Evolutionary conservation across 371 early-diverging fungal species (phyloP).

Genomic region (Actinomortierella wolfii): DNA sequence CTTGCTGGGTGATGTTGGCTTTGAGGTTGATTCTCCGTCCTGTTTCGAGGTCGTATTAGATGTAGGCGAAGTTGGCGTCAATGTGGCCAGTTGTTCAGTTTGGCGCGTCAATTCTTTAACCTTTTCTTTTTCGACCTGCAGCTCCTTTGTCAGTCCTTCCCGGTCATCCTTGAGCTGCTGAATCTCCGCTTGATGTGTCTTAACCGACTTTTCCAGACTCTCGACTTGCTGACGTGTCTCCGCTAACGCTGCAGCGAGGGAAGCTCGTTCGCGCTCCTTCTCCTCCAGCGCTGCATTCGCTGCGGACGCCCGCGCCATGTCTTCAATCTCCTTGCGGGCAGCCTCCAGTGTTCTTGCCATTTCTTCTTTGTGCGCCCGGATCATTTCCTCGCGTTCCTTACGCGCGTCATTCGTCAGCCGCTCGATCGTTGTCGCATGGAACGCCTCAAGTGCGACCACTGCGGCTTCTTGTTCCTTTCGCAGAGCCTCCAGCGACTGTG

Average conservation of each 20-base stretch:
- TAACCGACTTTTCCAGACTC: constrained; percentile 6
- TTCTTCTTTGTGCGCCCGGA: too few relatives aligned
- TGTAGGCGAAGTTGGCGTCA: constrained; percentile 17
- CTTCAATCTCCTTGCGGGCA: constrained; percentile 20
- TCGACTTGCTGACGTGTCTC: constrained; percentile 1
- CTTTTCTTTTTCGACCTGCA: constrained; percentile 4
- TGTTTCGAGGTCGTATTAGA: constrained; percentile 1
- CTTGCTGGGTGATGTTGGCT: constrained; percentile 1
- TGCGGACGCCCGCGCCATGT: constrained; percentile 13
- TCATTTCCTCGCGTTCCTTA: too few relatives aligned
- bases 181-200: constrained; percentile 11
- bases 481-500: constrained; percentile 18
- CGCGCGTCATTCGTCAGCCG: too few relatives aligned
- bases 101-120: neutral
- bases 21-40: neutral
- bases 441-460: neutral
- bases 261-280: constrained; percentile 1
- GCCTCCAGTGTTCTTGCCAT: constrained; percentile 11
- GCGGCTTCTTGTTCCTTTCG: constrained; percentile 29
- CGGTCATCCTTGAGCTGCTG: constrained; percentile 7
- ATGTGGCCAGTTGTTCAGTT: constrained; percentile 9
- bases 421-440: neutral
- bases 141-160: constrained; percentile 1
- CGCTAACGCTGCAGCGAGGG: neutral
- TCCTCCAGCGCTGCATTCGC: constrained; percentile 1